phyloP scores from a whole-genome alignment of 1,284 basidiomycete genomes.

The Cutaneotrichosporon spelunceum region DNA sequence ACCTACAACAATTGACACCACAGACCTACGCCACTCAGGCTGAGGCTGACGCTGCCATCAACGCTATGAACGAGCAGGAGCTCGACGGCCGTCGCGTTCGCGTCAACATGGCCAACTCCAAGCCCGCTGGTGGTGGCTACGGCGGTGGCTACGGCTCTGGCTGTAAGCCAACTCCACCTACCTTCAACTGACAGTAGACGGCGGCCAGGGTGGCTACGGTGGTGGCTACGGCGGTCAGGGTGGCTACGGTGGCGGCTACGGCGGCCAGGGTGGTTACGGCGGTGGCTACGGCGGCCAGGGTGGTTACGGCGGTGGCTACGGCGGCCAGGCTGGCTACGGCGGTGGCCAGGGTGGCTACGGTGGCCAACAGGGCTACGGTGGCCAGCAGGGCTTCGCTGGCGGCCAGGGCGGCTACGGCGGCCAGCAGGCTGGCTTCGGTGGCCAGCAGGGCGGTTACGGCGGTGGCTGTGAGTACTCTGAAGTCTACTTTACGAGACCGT shows the following conservation, averaged over 20 bases:
- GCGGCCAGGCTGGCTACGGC: slow-evolving; percentile 45
- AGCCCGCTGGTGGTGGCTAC: slow-evolving; percentile 59
- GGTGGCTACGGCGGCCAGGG: slow-evolving; percentile 32
- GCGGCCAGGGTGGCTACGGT: slow-evolving; percentile 35
- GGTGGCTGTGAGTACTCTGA: slow-evolving; percentile 49
- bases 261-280: slow-evolving; percentile 45
- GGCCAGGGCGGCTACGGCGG: slow-evolving; percentile 32
- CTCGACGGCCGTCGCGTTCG: slow-evolving; percentile 86
- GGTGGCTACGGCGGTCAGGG: slow-evolving; percentile 36
- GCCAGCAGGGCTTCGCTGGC: slow-evolving; percentile 36
- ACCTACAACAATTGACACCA: background rate
- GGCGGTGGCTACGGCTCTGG: slow-evolving; percentile 49
- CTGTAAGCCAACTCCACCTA: slow-evolving; percentile 27
- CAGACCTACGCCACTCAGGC: slow-evolving; percentile 61
- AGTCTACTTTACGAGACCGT: background rate
- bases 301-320: slow-evolving; percentile 39
- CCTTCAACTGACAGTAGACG: slow-evolving; percentile 23
- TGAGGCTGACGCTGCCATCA: slow-evolving; percentile 80
- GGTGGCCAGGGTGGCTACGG: slow-evolving; percentile 48
- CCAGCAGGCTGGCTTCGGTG: slow-evolving; percentile 39
- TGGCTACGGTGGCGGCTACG: slow-evolving; percentile 47
- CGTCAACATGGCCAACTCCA: slow-evolving; percentile 91
- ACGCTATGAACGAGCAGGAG: slow-evolving; percentile 79
- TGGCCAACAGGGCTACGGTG: slow-evolving; percentile 28
- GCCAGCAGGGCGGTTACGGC: slow-evolving; percentile 39